These are phyloP conservation scores for Mimosa pudica DNA, from an alignment of 306 rosid genomes.

Conservation along the genomic window DNA sequence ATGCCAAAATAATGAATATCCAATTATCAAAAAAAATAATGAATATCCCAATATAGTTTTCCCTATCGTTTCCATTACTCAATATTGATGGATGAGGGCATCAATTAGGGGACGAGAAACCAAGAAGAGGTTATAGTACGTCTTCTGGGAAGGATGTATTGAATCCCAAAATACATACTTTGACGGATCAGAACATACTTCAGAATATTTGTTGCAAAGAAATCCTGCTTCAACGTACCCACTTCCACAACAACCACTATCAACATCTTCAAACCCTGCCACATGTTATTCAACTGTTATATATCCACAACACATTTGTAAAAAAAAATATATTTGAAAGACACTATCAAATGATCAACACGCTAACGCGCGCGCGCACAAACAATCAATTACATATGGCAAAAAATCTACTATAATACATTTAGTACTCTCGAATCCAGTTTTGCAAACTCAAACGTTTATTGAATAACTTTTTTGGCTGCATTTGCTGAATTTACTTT, in stretches of 20 bases:
- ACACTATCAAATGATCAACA: too few species aligned
- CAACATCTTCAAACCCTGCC: slow-evolving; percentile 56
- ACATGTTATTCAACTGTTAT: not conserved
- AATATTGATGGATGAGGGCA: slow-evolving; percentile 34
- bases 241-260: slow-evolving; percentile 70
- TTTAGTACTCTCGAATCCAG: too few species aligned
- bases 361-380: too few species aligned
- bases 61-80: not conserved
- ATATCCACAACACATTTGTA: not conserved
- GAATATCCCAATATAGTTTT: not conserved
- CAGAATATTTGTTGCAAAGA: slow-evolving; percentile 47
- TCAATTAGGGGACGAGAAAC: slow-evolving; percentile 39
- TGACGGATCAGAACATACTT: slow-evolving; percentile 55
- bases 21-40: not conserved
- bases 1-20: not conserved
- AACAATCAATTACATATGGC: too few species aligned
- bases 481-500: not conserved
- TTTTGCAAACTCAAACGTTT: too few species aligned
- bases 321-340: too few species aligned
- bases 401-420: too few species aligned
- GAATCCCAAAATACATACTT: slow-evolving; percentile 79
- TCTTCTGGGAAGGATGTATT: slow-evolving; percentile 62
- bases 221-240: slow-evolving; percentile 56
- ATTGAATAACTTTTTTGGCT: not conserved
- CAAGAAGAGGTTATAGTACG: slow-evolving; percentile 41